Conservation (phyloP, 208 protist genomes). For the Leishmania martiniquensis region DNA sequence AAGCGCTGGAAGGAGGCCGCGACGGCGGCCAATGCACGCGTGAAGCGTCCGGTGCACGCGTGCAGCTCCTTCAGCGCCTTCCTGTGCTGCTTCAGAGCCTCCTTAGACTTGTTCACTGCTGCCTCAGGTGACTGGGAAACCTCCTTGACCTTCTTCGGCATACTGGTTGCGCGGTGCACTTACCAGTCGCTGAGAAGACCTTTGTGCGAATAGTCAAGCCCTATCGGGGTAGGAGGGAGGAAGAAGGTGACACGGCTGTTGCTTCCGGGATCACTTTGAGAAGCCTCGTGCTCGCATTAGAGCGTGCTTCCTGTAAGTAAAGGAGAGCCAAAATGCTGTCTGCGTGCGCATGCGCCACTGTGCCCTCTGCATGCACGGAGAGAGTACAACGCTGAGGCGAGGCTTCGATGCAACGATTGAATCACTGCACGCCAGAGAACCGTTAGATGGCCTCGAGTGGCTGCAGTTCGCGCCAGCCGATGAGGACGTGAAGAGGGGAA, state of each 20-base stretch:
- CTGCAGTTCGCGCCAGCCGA: not conserved
- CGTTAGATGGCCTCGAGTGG: not conserved
- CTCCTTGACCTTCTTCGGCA: not conserved
- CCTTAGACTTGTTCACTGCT: constrained; percentile 20
- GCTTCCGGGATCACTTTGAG: not conserved
- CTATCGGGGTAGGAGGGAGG: not conserved
- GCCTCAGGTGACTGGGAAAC: not conserved
- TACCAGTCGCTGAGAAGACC: not conserved
- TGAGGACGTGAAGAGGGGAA: not conserved
- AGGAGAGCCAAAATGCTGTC: not conserved
- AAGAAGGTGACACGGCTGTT: not conserved
- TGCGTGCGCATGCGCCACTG: not conserved
- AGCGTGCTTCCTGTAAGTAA: not conserved
- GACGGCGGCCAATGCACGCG: constrained; percentile 22
- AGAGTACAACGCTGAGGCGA: not conserved
- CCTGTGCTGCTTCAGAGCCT: constrained; percentile 31
- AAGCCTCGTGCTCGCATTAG: not conserved
- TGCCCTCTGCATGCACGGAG: not conserved
- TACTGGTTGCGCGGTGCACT: not conserved
- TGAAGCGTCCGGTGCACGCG: constrained; percentile 16
- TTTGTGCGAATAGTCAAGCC: not conserved
- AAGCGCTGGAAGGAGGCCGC: constrained; percentile 26
- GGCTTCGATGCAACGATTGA: not conserved
- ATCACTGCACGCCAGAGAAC: not conserved
- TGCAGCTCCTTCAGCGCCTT: constrained; percentile 37